Evolutionary conservation across 306 rosid species (phyloP).

Genomic region (Citrullus amarus): DNA sequence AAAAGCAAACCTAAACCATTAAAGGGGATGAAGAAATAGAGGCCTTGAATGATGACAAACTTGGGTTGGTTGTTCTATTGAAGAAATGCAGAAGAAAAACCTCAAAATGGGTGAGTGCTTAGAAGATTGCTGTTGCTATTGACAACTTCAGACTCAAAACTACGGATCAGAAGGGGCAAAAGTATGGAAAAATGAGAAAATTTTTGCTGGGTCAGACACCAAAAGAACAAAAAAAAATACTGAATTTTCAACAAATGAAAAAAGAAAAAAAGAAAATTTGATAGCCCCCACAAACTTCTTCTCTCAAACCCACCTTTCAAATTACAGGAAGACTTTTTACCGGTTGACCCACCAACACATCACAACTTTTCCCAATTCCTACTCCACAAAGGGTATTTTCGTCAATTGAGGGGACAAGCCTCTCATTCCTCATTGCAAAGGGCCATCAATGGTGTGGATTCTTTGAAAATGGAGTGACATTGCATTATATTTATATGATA

Average conservation of each 20-base stretch:
- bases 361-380: constrained; percentile 10
- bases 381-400: constrained; percentile 8
- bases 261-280: background rate
- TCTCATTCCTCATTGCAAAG: background rate
- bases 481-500: constrained; percentile 7
- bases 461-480: background rate
- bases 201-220: background rate
- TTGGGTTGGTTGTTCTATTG: background rate
- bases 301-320: background rate
- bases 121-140: background rate
- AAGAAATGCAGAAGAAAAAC: constrained; percentile 1
- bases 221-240: background rate
- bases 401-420: background rate
- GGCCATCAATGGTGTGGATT: constrained; percentile 7
- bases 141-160: background rate
- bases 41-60: constrained; percentile 1
- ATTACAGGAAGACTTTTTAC: constrained; percentile 1
- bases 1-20: constrained; percentile 15
- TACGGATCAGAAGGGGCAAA: background rate
- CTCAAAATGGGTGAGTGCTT: background rate
- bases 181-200: background rate
- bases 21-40: constrained; percentile 5
- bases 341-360: constrained; percentile 6
- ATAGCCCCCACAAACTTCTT: background rate
- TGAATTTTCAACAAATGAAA: background rate